Evolutionary conservation across 1,284 basidiomycete species (phyloP).

Genomic region (Rhodotorula sp.): DNA sequence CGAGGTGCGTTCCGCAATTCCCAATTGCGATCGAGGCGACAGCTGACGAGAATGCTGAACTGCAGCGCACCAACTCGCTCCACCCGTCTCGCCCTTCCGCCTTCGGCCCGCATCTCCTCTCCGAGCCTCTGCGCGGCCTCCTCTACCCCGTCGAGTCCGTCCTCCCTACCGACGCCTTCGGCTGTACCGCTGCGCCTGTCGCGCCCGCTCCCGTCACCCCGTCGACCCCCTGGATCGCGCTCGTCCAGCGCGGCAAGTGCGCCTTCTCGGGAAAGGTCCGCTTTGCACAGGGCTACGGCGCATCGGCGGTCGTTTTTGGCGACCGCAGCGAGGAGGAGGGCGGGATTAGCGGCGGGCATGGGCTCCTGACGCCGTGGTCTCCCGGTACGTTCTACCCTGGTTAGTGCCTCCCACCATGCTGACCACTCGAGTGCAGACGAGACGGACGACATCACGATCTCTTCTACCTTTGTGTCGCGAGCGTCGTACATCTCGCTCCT

Average conservation of each 20-base stretch:
- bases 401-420: not conserved
- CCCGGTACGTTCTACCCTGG: conserved; percentile 16
- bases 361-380: conserved; percentile 38
- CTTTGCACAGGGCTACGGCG: conserved; percentile 79
- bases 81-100: conserved; percentile 65
- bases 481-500: conserved; percentile 52
- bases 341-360: conserved; percentile 55
- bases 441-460: conserved; percentile 53
- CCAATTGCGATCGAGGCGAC: conserved; percentile 41
- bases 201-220: not conserved
- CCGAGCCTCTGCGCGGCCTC: conserved; percentile 67
- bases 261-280: conserved; percentile 83
- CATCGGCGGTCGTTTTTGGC: conserved; percentile 82
- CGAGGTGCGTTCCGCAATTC: conserved; percentile 66
- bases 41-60: conserved; percentile 50
- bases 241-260: conserved; percentile 81
- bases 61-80: conserved; percentile 31
- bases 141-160: conserved; percentile 69
- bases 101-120: conserved; percentile 69
- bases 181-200: conserved; percentile 16
- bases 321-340: conserved; percentile 55
- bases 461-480: conserved; percentile 54
- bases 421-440: conserved; percentile 47
- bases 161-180: conserved; percentile 59
- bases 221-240: conserved; percentile 66